Evolutionary conservation across 352 stramenopile species (phyloP).

Genomic region (Aphanomyces euteiches): DNA sequence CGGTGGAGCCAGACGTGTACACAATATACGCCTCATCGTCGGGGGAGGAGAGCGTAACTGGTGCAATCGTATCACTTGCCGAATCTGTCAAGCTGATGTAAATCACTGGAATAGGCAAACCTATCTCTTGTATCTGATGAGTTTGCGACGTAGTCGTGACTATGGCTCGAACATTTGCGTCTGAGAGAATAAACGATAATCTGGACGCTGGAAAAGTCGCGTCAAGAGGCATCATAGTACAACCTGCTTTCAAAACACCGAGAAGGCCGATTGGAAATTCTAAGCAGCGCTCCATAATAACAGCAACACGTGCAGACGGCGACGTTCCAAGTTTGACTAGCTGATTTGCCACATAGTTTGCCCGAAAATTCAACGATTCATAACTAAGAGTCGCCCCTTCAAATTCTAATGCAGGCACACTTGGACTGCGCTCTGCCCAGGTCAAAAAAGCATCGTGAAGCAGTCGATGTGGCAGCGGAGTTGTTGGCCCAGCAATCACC

Average conservation of each 20-base stretch:
- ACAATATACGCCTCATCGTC: constrained; percentile 1
- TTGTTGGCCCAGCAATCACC: too few relatives aligned
- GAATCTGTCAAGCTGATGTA: neutral
- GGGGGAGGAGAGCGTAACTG: neutral
- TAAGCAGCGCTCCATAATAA: constrained; percentile 2
- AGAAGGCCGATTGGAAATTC: neutral
- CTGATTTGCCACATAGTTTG: neutral
- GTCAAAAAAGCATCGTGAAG: neutral
- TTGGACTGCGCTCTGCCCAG: neutral
- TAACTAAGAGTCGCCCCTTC: neutral
- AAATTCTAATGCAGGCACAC: neutral
- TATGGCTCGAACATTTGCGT: neutral
- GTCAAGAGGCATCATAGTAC: neutral
- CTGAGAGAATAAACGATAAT: neutral
- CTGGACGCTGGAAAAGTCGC: neutral
- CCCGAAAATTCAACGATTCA: neutral
- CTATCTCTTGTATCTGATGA: neutral
- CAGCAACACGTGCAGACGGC: neutral
- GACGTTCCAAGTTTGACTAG: neutral
- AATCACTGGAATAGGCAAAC: neutral
- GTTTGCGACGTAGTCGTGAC: neutral
- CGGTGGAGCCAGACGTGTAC: neutral
- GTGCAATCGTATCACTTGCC: constrained; percentile 2
- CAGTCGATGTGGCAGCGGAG: neutral
- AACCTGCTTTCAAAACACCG: neutral